Percentiles rank a stretch among this genome's conserved stretches.
Evolutionary conservation across 495 filamentous ascomycete genomes (phyloP).

Genomic region (Xylaria curta): DNA sequence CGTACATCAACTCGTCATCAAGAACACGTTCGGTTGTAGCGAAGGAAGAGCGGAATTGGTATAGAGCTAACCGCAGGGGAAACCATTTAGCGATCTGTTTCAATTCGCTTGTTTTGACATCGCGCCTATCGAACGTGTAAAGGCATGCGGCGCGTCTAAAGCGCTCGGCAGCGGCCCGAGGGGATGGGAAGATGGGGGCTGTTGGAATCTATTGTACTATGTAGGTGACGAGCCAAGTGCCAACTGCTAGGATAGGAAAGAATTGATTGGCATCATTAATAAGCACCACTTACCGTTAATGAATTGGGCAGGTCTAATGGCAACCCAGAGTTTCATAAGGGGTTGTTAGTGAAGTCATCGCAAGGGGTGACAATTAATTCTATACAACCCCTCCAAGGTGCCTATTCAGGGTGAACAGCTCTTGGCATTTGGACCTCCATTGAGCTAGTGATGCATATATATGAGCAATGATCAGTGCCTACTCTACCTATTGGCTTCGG

Average conservation of each 20-base stretch:
- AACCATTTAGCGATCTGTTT: conserved; percentile 1
- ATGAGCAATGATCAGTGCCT: conserved; percentile 3
- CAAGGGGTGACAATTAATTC: conserved; percentile 12
- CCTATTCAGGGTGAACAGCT: neutral
- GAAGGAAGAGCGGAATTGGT: conserved; percentile 13
- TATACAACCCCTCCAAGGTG: neutral
- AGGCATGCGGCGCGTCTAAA: conserved; percentile 24
- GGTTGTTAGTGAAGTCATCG: conserved; percentile 14
- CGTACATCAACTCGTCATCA: neutral
- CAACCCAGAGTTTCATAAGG: neutral
- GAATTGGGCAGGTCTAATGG: neutral
- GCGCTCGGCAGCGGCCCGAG: conserved; percentile 27
- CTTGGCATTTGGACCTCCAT: conserved; percentile 1
- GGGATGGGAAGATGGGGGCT: conserved; percentile 25
- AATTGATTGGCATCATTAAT: conserved; percentile 9
- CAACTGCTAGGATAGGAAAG: neutral
- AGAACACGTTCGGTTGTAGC: neutral
- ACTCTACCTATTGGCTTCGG: neutral
- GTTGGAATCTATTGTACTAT: neutral
- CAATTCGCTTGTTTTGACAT: conserved; percentile 13
- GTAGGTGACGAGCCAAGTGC: neutral
- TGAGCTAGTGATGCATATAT: conserved; percentile 10
- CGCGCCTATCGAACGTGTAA: conserved; percentile 24
- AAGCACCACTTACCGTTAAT: neutral
- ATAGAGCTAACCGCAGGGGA: conserved; percentile 23